Conservation (phyloP, 257 asterid species). For the Ballota nigra region DNA sequence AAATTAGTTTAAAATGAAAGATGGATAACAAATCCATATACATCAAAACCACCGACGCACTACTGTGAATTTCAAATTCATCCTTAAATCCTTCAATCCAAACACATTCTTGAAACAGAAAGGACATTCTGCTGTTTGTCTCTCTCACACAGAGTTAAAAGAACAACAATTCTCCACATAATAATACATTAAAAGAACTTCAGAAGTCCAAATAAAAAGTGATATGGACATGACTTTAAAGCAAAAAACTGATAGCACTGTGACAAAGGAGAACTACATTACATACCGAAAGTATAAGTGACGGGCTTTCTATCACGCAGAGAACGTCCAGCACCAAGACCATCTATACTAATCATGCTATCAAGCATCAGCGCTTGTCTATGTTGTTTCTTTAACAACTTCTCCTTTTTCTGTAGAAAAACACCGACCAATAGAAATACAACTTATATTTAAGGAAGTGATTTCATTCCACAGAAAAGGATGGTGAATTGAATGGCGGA, state of each 20-base stretch:
- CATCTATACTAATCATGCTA: conserved; percentile 69
- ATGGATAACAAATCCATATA: background rate
- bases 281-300: conserved; percentile 87
- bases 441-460: background rate
- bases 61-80: background rate
- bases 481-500: background rate
- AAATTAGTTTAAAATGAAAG: background rate
- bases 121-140: background rate
- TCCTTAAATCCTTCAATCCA: background rate
- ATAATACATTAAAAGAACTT: background rate
- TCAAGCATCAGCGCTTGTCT: conserved; percentile 94
- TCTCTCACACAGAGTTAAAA: background rate
- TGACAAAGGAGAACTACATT: background rate
- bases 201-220: background rate
- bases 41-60: background rate
- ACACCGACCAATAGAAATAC: conserved; percentile 11
- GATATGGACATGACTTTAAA: background rate
- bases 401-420: conserved; percentile 80
- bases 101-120: background rate
- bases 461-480: background rate
- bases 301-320: conserved; percentile 95
- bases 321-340: conserved; percentile 74
- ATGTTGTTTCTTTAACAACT: conserved; percentile 82
- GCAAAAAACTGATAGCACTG: background rate
- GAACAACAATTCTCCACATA: background rate